phyloP scores from a whole-genome alignment of 495 filamentous ascomycete species.

The Aspergillus ostianus region DNA sequence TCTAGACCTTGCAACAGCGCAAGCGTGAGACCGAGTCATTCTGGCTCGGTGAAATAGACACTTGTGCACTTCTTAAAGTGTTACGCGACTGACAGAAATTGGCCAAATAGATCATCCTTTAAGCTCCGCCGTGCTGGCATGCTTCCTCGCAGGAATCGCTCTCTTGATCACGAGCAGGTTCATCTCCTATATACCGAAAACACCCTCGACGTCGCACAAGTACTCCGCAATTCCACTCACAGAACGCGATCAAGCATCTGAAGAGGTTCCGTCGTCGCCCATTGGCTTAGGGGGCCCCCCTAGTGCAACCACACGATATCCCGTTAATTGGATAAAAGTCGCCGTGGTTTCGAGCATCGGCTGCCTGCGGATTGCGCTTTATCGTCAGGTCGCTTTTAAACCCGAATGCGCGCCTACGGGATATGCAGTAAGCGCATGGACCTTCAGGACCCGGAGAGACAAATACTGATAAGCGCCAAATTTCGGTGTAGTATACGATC shows the following conservation, averaged over 20 bases:
- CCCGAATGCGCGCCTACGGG: constrained; percentile 41
- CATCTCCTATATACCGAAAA: constrained; percentile 14
- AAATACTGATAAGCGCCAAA: constrained; percentile 11
- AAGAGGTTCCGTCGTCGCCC: constrained; percentile 19
- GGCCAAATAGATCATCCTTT: constrained; percentile 38
- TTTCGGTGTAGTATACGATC: constrained; percentile 29
- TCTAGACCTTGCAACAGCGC: neutral
- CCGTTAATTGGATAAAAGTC: constrained; percentile 28
- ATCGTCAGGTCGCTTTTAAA: constrained; percentile 33
- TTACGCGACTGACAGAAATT: neutral
- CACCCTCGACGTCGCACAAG: constrained; percentile 17
- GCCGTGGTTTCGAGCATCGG: constrained; percentile 27
- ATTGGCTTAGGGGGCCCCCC: constrained; percentile 9
- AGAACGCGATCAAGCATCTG: constrained; percentile 14
- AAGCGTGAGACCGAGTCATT: neutral
- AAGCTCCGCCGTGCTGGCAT: constrained; percentile 35
- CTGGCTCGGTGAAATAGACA: too few relatives aligned
- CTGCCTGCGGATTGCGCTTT: constrained; percentile 40
- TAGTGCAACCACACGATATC: constrained; percentile 3
- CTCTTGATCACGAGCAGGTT: constrained; percentile 37
- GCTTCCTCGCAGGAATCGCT: constrained; percentile 33
- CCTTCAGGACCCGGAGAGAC: neutral
- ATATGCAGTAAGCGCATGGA: constrained; percentile 36
- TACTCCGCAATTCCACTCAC: constrained; percentile 23
- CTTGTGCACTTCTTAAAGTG: neutral